phyloP scores from a whole-genome alignment of 805 yeast species.

The Saturnispora sanitii region DNA sequence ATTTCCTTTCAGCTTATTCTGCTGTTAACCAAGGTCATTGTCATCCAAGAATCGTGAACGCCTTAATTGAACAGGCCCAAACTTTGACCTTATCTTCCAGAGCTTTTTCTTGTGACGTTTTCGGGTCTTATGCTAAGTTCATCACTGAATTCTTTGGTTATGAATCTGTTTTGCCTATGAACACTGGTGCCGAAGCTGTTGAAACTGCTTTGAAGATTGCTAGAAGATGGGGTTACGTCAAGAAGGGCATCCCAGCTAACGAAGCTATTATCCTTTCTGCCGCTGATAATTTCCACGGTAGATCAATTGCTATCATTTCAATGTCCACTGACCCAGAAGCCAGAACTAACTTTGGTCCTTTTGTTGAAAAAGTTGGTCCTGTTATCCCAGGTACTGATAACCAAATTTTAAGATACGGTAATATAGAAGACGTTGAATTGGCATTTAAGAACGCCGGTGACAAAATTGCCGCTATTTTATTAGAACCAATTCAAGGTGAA shows the following conservation, averaged over 20 bases:
- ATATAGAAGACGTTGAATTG: slow-evolving; percentile 72
- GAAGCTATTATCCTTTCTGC: slow-evolving; percentile 87
- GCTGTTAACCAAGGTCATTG: slow-evolving; percentile 98
- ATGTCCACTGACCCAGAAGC: slow-evolving; percentile 92
- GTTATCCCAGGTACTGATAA: slow-evolving; percentile 61
- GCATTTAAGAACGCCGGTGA: slow-evolving; percentile 80
- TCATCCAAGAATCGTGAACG: slow-evolving; percentile 83
- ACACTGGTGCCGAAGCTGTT: slow-evolving; percentile 98
- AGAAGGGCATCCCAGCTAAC: slow-evolving; percentile 70
- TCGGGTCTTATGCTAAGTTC: slow-evolving; percentile 79
- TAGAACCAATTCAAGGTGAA: slow-evolving; percentile 97
- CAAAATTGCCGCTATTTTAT: slow-evolving; percentile 78
- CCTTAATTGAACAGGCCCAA: slow-evolving; percentile 80
- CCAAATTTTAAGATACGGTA: slow-evolving; percentile 66
- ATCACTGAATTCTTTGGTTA: slow-evolving; percentile 82
- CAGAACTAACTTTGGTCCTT: slow-evolving; percentile 81
- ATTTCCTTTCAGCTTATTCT: slow-evolving; percentile 88
- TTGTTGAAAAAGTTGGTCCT: slow-evolving; percentile 75
- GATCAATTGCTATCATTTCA: slow-evolving; percentile 90
- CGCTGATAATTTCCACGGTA: slow-evolving; percentile 88
- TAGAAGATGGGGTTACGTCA: slow-evolving; percentile 92
- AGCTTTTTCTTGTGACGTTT: slow-evolving; percentile 75
- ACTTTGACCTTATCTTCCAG: slow-evolving; percentile 79
- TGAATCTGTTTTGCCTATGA: slow-evolving; percentile 94
- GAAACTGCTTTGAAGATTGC: slow-evolving; percentile 92